phyloP scores from a whole-genome alignment of 495 filamentous ascomycete species.

The Annulohypoxylon moriforme region DNA sequence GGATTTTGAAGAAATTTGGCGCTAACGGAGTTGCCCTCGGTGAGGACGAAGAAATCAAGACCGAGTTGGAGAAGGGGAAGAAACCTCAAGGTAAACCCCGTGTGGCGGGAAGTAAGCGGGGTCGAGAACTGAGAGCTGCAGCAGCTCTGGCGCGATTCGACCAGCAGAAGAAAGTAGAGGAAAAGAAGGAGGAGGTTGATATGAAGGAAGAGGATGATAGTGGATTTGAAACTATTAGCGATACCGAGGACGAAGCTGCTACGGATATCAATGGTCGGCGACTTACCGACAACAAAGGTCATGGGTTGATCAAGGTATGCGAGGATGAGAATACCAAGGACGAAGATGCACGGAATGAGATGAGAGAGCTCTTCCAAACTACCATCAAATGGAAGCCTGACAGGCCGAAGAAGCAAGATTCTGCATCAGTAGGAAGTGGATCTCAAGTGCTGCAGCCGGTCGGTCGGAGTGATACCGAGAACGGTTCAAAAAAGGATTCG shows the following conservation, averaged over 20 bases:
- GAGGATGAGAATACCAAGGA: constrained; percentile 73
- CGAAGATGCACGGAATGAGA: constrained; percentile 68
- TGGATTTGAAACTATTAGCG: constrained; percentile 53
- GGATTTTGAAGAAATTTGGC: constrained; percentile 81
- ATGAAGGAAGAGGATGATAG: constrained; percentile 51
- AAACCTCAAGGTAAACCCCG: constrained; percentile 70
- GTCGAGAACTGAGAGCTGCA: constrained; percentile 78
- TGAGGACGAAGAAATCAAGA: constrained; percentile 70
- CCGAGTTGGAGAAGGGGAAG: constrained; percentile 73
- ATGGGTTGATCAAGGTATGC: constrained; percentile 74
- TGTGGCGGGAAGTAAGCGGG: constrained; percentile 75
- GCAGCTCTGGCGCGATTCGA: constrained; percentile 82
- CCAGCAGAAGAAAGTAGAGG: constrained; percentile 60
- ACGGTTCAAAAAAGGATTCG: background rate
- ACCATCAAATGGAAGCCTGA: constrained; percentile 43
- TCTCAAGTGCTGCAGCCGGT: constrained; percentile 2
- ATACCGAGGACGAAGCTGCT: constrained; percentile 54
- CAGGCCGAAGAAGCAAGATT: constrained; percentile 17
- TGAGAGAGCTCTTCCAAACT: constrained; percentile 64
- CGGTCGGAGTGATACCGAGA: constrained; percentile 13
- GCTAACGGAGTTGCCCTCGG: constrained; percentile 72
- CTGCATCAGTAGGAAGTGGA: constrained; percentile 3
- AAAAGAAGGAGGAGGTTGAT: constrained; percentile 48
- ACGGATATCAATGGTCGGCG: constrained; percentile 69
- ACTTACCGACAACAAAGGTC: constrained; percentile 70